Evolutionary conservation across 768 basidiomycete species (phyloP).

Genomic region (Sistotremastrum niveocremeum): DNA sequence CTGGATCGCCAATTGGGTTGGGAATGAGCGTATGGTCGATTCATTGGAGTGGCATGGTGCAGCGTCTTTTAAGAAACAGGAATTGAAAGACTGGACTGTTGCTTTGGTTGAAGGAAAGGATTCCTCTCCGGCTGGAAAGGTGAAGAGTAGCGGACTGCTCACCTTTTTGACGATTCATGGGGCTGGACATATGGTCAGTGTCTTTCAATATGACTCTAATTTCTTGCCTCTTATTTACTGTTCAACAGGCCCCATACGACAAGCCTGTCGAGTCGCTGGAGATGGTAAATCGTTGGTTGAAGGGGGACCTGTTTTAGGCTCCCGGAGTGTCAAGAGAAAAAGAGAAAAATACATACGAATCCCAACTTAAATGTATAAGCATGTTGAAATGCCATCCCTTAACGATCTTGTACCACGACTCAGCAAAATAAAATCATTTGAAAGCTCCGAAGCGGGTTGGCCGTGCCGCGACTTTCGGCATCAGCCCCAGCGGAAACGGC

Average conservation of each 20-base stretch:
- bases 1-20: slow-evolving; percentile 15
- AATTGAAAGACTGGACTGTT: slow-evolving; percentile 26
- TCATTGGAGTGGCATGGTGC: slow-evolving; percentile 23
- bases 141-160: slow-evolving; percentile 16
- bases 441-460: no score
- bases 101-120: slow-evolving; percentile 9
- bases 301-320: slow-evolving; percentile 2
- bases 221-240: neutral
- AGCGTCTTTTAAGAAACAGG: slow-evolving; percentile 13
- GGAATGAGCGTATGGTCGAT: slow-evolving; percentile 25
- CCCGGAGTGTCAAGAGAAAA: no score
- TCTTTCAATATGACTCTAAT: neutral
- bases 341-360: no score
- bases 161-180: slow-evolving; percentile 52
- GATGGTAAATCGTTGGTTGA: slow-evolving; percentile 55
- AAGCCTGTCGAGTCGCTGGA: slow-evolving; percentile 49
- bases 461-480: no score
- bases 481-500: no score
- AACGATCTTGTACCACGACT: no score
- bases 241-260: slow-evolving; percentile 47
- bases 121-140: slow-evolving; percentile 25
- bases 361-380: no score
- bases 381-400: no score
- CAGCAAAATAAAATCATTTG: no score
- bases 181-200: slow-evolving; percentile 61